Evolutionary conservation across 2,329 filamentous ascomycete species (phyloP).

Genomic region (Xylariaceae sp.): DNA sequence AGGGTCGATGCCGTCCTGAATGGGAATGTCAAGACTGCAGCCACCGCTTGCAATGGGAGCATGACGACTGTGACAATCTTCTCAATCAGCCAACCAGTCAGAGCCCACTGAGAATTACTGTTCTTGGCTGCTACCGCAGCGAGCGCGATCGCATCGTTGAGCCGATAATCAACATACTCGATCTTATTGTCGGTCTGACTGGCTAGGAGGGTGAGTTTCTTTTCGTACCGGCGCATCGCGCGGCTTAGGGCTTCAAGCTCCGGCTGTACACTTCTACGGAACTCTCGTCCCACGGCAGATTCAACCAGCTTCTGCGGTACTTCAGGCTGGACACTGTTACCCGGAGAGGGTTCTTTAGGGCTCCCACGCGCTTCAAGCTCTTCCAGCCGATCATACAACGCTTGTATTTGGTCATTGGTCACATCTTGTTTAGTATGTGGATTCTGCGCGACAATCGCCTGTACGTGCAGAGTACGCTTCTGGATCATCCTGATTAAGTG

Average conservation of each 20-base stretch:
- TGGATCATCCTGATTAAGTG: constrained; percentile 84
- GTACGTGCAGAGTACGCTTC: constrained; percentile 79
- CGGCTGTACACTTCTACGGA: constrained; percentile 72
- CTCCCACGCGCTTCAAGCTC: constrained; percentile 68
- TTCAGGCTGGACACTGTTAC: constrained; percentile 32
- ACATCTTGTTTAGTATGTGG: constrained; percentile 50
- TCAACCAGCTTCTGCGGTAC: constrained; percentile 49
- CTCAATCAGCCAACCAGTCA: constrained; percentile 49
- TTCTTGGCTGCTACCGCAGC: constrained; percentile 74
- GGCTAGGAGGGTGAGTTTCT: constrained; percentile 77
- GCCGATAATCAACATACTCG: constrained; percentile 70
- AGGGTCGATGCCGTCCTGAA: constrained; percentile 48
- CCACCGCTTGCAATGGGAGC: constrained; percentile 51
- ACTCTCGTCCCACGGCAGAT: constrained; percentile 59
- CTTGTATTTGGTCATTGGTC: constrained; percentile 55
- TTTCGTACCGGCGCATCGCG: constrained; percentile 90
- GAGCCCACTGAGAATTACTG: constrained; percentile 47
- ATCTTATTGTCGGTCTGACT: constrained; percentile 80
- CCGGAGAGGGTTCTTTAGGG: constrained; percentile 38
- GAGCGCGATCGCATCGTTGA: constrained; percentile 81
- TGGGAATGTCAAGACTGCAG: constrained; percentile 52
- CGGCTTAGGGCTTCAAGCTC: constrained; percentile 89
- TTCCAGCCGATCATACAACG: constrained; percentile 70
- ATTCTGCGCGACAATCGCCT: constrained; percentile 70
- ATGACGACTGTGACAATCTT: constrained; percentile 45